These are phyloP conservation scores for Cladosporium velox DNA, from an alignment of 2,329 filamentous ascomycete species.

Conservation along the genomic window DNA sequence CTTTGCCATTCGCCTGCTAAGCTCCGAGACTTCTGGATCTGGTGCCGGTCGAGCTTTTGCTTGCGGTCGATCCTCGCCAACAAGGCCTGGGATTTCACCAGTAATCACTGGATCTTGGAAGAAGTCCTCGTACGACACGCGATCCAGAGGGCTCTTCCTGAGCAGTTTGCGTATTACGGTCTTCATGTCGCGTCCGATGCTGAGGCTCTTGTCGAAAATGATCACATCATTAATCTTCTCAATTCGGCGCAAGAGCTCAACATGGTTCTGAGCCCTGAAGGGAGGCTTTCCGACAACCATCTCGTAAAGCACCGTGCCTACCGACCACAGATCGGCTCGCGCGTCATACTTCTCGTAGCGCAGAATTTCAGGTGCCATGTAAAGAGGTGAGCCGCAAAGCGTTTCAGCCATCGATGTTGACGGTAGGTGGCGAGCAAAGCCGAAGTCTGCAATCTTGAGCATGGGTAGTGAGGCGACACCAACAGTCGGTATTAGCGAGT, in stretches of 20 bases:
- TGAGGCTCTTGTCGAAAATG: slow-evolving; percentile 58
- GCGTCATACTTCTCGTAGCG: slow-evolving; percentile 97
- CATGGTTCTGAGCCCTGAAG: slow-evolving; percentile 90
- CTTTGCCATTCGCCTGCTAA: slow-evolving; percentile 36
- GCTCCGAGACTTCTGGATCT: slow-evolving; percentile 33
- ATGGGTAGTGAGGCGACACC: slow-evolving; percentile 86
- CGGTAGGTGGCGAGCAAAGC: slow-evolving; percentile 91
- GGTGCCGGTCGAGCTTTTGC: slow-evolving; percentile 26
- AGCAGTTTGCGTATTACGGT: slow-evolving; percentile 75
- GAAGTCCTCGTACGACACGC: slow-evolving; percentile 83
- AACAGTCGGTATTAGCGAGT: slow-evolving; percentile 76
- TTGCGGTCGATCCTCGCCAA: slow-evolving; percentile 34
- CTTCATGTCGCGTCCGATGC: slow-evolving; percentile 76
- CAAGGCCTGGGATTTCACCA: slow-evolving; percentile 37
- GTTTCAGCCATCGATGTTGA: slow-evolving; percentile 92
- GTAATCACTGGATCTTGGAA: slow-evolving; percentile 62
- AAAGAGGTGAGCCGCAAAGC: slow-evolving; percentile 91
- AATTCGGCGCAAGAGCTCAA: slow-evolving; percentile 89
- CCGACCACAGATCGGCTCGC: slow-evolving; percentile 96
- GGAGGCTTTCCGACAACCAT: slow-evolving; percentile 91
- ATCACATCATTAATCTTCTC: slow-evolving; percentile 86
- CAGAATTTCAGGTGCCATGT: slow-evolving; percentile 98
- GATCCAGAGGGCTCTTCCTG: slow-evolving; percentile 81
- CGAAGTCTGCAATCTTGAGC: slow-evolving; percentile 97
- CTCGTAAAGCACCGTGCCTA: slow-evolving; percentile 92